A percentile compares a stretch with the other conserved stretches of the same genome.
phyloP scores from a whole-genome alignment of 2,329 filamentous ascomycete species.

The Colletotrichum plurivorum region DNA sequence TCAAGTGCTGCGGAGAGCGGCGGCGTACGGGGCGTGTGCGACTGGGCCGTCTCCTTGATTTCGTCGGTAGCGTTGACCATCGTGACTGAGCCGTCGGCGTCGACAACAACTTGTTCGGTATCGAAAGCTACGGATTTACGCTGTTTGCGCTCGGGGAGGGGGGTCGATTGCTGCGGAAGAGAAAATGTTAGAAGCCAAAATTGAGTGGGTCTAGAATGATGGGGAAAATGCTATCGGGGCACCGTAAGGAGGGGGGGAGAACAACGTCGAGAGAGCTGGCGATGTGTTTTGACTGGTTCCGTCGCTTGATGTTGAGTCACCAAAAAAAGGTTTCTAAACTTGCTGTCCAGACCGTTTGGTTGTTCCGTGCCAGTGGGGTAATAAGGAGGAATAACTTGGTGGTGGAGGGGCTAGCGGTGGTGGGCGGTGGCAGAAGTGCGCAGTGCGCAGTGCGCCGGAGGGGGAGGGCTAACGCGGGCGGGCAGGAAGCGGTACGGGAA shows the following conservation, averaged over 20 bases:
- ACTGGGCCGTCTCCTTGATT: constrained; percentile 85
- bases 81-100: constrained; percentile 88
- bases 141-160: constrained; percentile 73
- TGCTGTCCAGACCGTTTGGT: constrained; percentile 34
- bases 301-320: constrained; percentile 34
- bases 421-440: constrained; percentile 35
- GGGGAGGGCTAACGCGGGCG: constrained; percentile 39
- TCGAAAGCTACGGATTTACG: constrained; percentile 96
- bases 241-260: constrained; percentile 16
- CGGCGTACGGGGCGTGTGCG: constrained; percentile 80
- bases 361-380: constrained; percentile 38
- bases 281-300: constrained; percentile 9
- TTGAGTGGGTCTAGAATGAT: background rate
- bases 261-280: constrained; percentile 23
- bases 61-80: constrained; percentile 81
- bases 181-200: constrained; percentile 30
- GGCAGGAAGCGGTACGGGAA: constrained; percentile 35
- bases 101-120: constrained; percentile 88
- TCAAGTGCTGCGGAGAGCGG: constrained; percentile 68
- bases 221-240: background rate
- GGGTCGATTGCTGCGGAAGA: constrained; percentile 39
- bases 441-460: constrained; percentile 21
- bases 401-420: constrained; percentile 37
- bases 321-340: constrained; percentile 24
- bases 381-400: constrained; percentile 31